Base-by-base conservation (phyloP, 1,284 basidiomycete species). In the Pyrrhoderma lamaoense region DNA sequence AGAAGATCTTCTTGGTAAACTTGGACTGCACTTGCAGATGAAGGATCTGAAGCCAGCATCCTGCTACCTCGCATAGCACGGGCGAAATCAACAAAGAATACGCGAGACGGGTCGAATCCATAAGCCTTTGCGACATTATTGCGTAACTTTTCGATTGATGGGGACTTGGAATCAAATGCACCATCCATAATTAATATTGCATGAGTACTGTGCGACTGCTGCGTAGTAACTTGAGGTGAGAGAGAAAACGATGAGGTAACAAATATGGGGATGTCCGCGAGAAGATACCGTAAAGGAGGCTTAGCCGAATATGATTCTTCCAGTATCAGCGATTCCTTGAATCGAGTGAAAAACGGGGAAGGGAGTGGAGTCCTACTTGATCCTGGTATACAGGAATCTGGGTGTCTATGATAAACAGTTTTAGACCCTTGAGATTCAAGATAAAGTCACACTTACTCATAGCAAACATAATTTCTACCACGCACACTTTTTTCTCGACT, bases 1-100 rank as follows among this genome's bases (percentile, higher is more conserved):
- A 75, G 61, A 51, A 76, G 77, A n/a, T 79, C 73, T 55, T 77
- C 72, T 60, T 85, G 82, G 62, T 80, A 89, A 52, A 66, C 67
- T 56, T 83, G 79, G 9, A 88, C 70, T 21, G 74, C 70, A 2
- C 67, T 57, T 9, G 76, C 58, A 3, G 77, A 76, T 9, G 64
- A 65, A 0, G 75, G 67, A 38, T 75, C 65, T 9, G 68, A 56
- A 50, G 69, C 72, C 38, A 88, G 65, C 5, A 68, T 58, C 19
- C 67, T 64, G 4, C 82, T 67, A 2, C 80, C 83, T 0, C 64
- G 61, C 3, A 79, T 55, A 0, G 84, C 84, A 45, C 77, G 76
- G 35, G 61, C 56, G 2, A 81, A 78, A 58, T 85, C 80, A 14
- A 76, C 67, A 54, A 76, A 72, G 14, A 84, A 60, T 39, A 82